Base-by-base conservation (phyloP, 306 rosid genomes). In the Parietaria judaica region DNA sequence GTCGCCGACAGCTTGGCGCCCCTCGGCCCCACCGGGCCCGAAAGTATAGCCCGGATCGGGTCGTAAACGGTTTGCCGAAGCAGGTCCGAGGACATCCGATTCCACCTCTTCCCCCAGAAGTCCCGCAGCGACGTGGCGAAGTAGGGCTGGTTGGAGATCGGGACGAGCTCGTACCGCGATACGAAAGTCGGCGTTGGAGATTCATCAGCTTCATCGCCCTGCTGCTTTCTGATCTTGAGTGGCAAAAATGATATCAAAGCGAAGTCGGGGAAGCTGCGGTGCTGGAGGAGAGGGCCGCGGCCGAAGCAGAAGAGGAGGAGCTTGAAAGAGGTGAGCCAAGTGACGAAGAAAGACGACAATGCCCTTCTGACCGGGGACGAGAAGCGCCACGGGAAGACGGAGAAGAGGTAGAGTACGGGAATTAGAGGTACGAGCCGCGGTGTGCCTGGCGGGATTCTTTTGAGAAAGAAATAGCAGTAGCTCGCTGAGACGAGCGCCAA, bases 81-180 rank as follows among this genome's bases (percentile, higher is more conserved):
- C 11, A 70, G 55, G 35, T 56, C 14, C 6, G 69, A 54, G 8
- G 58, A 46, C 74, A 63, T 63, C 0, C 44, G 69, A 51, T 63
- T 70, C 74, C 74, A 70, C 68, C 74, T 70, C 41, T 59, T 63
- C 3, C 69, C 74, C 74, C 69, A 70, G 38, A 70, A 70, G 59
- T 70, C 69, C 57, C 60, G 58, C 44, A 70, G 56, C 16, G 74
- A 70, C 4, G 64, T 63, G 36, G 74, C 74, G 4, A 70, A 50
- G 23, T 63, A 70, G 1, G 74, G 74, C 7, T 63, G 58, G 44
- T 70, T 63, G 8, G 56, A 62, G 7, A 46, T 45, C 6, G 57
- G 58, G 9, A 54, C 68, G 5, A 56, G 51, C 52, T 70, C 74
- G 11, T 36, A 48, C 14, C 64, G 17, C 35, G 31, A 4, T 51